phyloP scores from a whole-genome alignment of 495 filamentous ascomycete species.

The Astrothelium macrocarpum region DNA sequence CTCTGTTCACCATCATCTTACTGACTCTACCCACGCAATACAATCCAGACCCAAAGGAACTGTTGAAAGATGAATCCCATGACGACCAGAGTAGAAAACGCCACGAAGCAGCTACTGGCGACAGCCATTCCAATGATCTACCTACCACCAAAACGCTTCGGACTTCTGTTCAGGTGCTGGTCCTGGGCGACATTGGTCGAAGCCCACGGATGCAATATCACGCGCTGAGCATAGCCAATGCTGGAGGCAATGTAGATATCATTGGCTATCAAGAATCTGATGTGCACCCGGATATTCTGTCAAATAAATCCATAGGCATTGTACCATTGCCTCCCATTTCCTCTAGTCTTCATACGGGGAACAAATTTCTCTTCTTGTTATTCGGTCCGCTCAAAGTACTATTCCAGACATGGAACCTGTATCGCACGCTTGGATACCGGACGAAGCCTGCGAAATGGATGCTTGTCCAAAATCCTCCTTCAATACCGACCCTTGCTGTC shows the following conservation, averaged over 20 bases:
- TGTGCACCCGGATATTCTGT: conserved; percentile 64
- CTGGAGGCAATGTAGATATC: conserved; percentile 69
- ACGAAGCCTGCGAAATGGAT: conserved; percentile 68
- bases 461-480: conserved; percentile 86
- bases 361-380: conserved; percentile 67
- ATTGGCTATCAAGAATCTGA: conserved; percentile 74
- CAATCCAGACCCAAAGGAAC: conserved; percentile 30
- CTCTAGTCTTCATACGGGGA: conserved; percentile 51
- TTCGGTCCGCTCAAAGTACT: conserved; percentile 79
- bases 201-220: conserved; percentile 99
- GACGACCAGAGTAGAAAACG: conserved; percentile 12
- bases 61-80: conserved; percentile 11
- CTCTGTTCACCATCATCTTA: conserved; percentile 40
- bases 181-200: conserved; percentile 93
- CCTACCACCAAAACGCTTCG: too few relatives aligned
- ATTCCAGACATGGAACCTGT: conserved; percentile 63
- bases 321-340: conserved; percentile 57
- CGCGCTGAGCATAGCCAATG: conserved; percentile 80
- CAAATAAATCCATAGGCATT: conserved; percentile 55
- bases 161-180: conserved; percentile 70
- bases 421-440: conserved; percentile 60
- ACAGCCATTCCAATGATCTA: background rate
- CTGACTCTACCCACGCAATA: conserved; percentile 38
- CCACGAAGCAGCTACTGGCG: conserved; percentile 12
- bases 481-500: conserved; percentile 79